Conservation (phyloP, 2,329 filamentous ascomycete genomes). For the Venturia pyrina region DNA sequence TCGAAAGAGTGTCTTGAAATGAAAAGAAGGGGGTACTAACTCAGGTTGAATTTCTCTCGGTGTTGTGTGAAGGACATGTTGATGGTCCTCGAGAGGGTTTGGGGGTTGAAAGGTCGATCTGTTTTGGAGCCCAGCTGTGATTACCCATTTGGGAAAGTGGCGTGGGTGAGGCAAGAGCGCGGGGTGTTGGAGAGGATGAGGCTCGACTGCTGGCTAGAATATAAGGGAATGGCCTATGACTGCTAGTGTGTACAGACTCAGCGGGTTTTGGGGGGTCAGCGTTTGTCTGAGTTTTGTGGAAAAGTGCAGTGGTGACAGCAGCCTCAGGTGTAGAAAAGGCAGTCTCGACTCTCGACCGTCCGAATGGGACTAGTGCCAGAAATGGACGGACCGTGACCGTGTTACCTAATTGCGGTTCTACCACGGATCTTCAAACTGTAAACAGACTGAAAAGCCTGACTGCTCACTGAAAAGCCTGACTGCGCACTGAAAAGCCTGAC, state of each 20-base stretch:
- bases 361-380: not conserved
- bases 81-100: not conserved
- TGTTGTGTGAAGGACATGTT: constrained; percentile 2
- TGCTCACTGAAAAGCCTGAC: too few relatives aligned
- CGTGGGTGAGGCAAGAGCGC: not conserved
- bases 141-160: constrained; percentile 5
- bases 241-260: not conserved
- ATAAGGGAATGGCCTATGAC: not conserved
- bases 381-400: too few relatives aligned
- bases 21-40: not conserved
- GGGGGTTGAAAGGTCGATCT: not conserved
- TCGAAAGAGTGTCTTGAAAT: not conserved
- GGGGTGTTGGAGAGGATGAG: not conserved
- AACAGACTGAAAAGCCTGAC: too few relatives aligned
- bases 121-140: not conserved
- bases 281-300: not conserved
- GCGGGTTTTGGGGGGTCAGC: not conserved
- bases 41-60: not conserved
- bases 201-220: not conserved
- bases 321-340: not conserved
- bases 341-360: not conserved
- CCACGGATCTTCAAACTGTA: not conserved
- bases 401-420: too few relatives aligned
- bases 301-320: not conserved
- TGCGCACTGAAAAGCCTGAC: too few relatives aligned